A percentile compares a stretch with the other conserved stretches of the same genome.
phyloP scores from a whole-genome alignment of 257 asterid genomes.

The Henckelia pumila region DNA sequence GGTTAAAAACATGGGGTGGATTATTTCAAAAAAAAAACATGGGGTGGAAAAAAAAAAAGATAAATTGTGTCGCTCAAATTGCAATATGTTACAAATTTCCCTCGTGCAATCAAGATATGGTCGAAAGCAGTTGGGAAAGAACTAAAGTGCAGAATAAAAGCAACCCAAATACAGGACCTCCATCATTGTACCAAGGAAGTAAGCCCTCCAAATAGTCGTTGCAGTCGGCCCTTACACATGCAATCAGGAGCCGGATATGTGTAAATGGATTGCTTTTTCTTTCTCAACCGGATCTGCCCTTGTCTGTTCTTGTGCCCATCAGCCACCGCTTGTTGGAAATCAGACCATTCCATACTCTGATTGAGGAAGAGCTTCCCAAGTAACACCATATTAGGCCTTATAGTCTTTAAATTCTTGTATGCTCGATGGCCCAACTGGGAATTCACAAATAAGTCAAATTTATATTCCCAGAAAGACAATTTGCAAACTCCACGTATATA shows the following conservation, averaged over 20 bases:
- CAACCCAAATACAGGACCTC: too few relatives aligned
- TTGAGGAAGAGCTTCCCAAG: conserved; percentile 88
- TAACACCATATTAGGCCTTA: conserved; percentile 85
- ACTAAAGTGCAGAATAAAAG: too few relatives aligned
- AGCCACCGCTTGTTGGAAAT: conserved; percentile 58
- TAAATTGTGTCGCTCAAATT: neutral
- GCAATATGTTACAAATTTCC: too few relatives aligned
- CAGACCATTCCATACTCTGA: conserved; percentile 72
- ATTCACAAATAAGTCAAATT: neutral
- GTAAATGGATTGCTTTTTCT: conserved; percentile 66
- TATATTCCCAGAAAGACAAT: neutral
- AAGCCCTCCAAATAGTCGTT: too few relatives aligned
- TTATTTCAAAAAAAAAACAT: too few relatives aligned
- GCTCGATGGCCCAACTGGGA: conserved; percentile 80
- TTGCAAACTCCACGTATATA: too few relatives aligned
- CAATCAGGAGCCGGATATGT: conserved; percentile 97
- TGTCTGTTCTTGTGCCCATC: conserved; percentile 81
- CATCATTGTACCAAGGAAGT: too few relatives aligned
- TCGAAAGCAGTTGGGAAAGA: too few relatives aligned
- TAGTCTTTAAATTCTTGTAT: conserved; percentile 64
- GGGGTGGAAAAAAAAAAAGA: too few relatives aligned
- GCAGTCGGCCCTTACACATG: conserved; percentile 88
- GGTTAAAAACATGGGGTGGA: too few relatives aligned
- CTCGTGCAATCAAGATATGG: too few relatives aligned
- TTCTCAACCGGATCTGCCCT: conserved; percentile 76